Conservation (phyloP, 768 basidiomycete genomes). For the Royoungia palumana region DNA sequence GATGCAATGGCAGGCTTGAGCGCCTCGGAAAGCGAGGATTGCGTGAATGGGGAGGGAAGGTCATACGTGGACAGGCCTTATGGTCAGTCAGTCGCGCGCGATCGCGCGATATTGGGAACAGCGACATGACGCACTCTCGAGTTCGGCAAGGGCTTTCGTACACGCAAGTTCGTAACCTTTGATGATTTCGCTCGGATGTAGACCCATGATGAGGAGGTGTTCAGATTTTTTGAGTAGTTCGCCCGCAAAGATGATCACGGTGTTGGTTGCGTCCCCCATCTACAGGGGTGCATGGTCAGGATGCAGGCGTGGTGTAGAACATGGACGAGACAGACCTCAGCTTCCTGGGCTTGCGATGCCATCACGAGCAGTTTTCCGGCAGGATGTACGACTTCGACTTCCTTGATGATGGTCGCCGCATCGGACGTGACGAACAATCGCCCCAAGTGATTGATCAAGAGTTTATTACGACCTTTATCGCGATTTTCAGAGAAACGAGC, state of each 20-base stretch:
- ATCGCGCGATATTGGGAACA: conserved; percentile 29
- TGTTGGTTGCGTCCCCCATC: conserved; percentile 98
- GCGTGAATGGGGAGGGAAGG: conserved; percentile 70
- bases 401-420: conserved; percentile 97
- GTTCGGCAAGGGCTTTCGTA: conserved; percentile 76
- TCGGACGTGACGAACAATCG: conserved; percentile 96
- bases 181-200: conserved; percentile 95
- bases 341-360: conserved; percentile 95
- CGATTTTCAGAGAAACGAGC: conserved; percentile 3
- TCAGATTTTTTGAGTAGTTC: conserved; percentile 94
- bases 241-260: conserved; percentile 92
- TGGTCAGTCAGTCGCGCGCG: conserved; percentile 13
- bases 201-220: conserved; percentile 88
- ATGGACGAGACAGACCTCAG: conserved; percentile 58
- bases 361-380: conserved; percentile 99
- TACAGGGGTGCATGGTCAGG: conserved; percentile 33
- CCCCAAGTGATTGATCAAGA: conserved; percentile 96
- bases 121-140: conserved; percentile 77
- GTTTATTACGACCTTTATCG: conserved; percentile 83
- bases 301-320: neutral
- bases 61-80: conserved; percentile 67
- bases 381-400: conserved; percentile 98
- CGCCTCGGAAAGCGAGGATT: conserved; percentile 64
- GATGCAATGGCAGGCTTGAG: conserved; percentile 92
- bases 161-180: conserved; percentile 93